A percentile compares a stretch with the other conserved stretches of the same genome.
Conservation (phyloP, 1,284 basidiomycete genomes). For the Sanguinoderma infundibulare region DNA sequence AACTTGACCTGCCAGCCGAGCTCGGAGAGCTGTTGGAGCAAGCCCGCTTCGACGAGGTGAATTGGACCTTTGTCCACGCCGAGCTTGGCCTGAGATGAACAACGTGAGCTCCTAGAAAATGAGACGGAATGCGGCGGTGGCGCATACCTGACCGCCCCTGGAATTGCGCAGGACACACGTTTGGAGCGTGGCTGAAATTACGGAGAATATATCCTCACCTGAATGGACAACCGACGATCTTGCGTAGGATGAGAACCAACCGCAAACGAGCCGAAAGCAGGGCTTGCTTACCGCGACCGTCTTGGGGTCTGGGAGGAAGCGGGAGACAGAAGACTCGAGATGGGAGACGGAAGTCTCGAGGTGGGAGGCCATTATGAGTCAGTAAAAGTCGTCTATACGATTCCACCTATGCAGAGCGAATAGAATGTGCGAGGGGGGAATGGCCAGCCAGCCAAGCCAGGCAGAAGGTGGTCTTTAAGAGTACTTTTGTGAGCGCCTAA, state of each 20-base stretch:
- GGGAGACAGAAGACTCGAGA: constrained; percentile 32
- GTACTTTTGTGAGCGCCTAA: constrained; percentile 16
- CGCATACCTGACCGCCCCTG: constrained; percentile 61
- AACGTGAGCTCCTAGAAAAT: constrained; percentile 11
- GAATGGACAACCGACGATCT: constrained; percentile 81
- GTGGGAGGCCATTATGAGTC: constrained; percentile 19
- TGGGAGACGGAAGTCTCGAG: constrained; percentile 21
- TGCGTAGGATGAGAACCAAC: constrained; percentile 9
- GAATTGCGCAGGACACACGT: not conserved
- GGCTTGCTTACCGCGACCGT: constrained; percentile 61
- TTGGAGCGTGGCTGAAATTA: constrained; percentile 3
- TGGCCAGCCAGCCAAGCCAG: constrained; percentile 8
- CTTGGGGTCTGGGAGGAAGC: constrained; percentile 70
- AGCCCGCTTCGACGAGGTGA: constrained; percentile 83
- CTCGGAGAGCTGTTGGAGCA: constrained; percentile 73
- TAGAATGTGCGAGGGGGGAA: constrained; percentile 1
- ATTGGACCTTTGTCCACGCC: constrained; percentile 95
- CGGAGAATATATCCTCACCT: constrained; percentile 49
- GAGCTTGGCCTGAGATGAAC: constrained; percentile 58
- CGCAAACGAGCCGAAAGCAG: not conserved
- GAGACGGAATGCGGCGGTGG: constrained; percentile 1
- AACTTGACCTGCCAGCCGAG: constrained; percentile 93
- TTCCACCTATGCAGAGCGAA: not conserved
- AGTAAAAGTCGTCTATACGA: not conserved
- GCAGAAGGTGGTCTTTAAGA: constrained; percentile 17